Evolutionary conservation across 768 basidiomycete species (phyloP), one percentile per base, ranked within the genome.

Genomic region (Lactarius pseudohatsudake): DNA sequence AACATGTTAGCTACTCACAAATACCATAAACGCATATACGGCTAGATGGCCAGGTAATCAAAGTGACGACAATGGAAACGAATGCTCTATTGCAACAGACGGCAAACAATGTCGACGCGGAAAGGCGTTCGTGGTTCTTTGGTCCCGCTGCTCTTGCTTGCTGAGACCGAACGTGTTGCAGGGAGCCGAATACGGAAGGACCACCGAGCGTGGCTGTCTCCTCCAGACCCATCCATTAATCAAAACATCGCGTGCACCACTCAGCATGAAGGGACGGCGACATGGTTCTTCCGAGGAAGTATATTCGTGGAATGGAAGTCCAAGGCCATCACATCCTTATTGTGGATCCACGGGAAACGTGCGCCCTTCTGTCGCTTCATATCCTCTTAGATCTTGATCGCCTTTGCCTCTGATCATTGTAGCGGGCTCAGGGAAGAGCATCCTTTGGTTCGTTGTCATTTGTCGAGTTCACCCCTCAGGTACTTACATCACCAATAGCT

Each of bases 261-360:
- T n/a, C 57, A 34, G 3, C 57, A 58, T 7, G 20, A 34, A 22
- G 57, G 57, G n/a, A 58, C 57, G 4, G 57, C 57, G 2, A 58
- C 20, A 6, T 58, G 57, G 57, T 40, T 58, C 11, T 16, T 58
- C 34, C 7, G 26, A 0, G 57, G 22, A 15, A 6, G 4, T 22
- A 50, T 50, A 22, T 50, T 13, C n/a, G 2, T 2, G 22, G 11
- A 22, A 50, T 50, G 47, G 47, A 50, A 50, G 47, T 13, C 47
- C 47, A 50, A 50, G 9, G 13, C 47, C 8, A 10, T 11, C 11
- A 13, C 47, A 26, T 47, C 59, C 22, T 30, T 61, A 18, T 34
- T 61, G 16, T 61, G 59, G 59, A 13, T 61, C 32, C 40, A 61
- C 16, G 59, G 59, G 7, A 61, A 61, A 22, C 43, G 59, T 61